Base-by-base conservation (phyloP, 345 rosid species). In the Populus alba region DNA sequence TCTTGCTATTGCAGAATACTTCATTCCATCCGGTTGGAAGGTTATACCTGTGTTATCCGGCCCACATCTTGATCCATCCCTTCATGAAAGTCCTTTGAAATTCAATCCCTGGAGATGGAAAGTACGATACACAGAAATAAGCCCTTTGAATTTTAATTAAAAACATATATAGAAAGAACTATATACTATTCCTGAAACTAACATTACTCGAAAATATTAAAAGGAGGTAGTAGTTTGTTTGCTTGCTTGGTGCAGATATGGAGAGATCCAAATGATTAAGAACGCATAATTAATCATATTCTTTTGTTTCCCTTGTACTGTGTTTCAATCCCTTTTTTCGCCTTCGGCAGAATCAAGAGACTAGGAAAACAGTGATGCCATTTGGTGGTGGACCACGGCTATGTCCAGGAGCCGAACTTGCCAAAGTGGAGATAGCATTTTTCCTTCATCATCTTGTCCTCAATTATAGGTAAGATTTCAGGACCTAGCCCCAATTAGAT, bases 371-470 rank as follows among this genome's bases (percentile, higher is more conserved):
- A 53, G 87, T 90, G 83, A 91, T 81, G 83, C 90, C 97, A 38
- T 92, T 92, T 79, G 98, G 98, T 73, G 98, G 98, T 68, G 98
- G 98, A 73, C 76, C 87, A 53, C 76, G 97, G 74, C 81, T 89
- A 11, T 95, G 97, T 78, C 97, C 98, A 29, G 98, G 98, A 55
- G 88, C 88, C 66, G 97, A 93, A 63, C 90, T 95, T 62, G 98
- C 95, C 74, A 89, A 86, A 84, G 85, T 92, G n/a, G 90, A 82
- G 81, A 84, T 75, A 35, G 86, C 95, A 22, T 89, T 92, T 78
- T 95, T 93, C 79, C 91, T 95, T 78, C 98, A 95, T 84, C 98
- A 89, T 87, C 91, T 95, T 83, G 94, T 93, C 90, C 89, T 91
- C 43, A 84, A 79, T 57, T 93, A 85, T 75, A 91, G 95, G 97